phyloP scores from a whole-genome alignment of 495 filamentous ascomycete species.

The Stereocaulon alpinum region DNA sequence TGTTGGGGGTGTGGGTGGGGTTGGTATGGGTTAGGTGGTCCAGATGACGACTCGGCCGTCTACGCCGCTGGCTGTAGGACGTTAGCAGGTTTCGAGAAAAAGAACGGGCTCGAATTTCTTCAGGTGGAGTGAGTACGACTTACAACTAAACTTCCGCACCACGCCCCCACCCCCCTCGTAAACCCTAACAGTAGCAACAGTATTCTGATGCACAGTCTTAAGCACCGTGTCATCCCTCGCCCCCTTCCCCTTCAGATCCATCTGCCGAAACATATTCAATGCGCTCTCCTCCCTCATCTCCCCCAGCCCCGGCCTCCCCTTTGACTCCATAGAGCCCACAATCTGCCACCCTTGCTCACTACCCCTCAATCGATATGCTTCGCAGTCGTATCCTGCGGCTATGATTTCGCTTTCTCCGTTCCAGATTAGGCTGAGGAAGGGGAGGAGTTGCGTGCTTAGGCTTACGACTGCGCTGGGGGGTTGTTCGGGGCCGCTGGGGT shows the following conservation, averaged over 20 bases:
- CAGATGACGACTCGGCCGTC: slow-evolving; percentile 91
- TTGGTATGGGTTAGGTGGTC: slow-evolving; percentile 30
- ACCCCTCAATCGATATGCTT: slow-evolving; percentile 85
- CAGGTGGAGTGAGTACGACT: too few relatives aligned
- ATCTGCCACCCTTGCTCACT: slow-evolving; percentile 75
- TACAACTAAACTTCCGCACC: slow-evolving; percentile 80
- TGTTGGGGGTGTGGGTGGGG: too few relatives aligned
- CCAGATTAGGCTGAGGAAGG: slow-evolving; percentile 88
- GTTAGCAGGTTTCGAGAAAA: slow-evolving; percentile 31
- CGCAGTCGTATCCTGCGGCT: slow-evolving; percentile 92
- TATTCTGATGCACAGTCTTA: slow-evolving; percentile 96
- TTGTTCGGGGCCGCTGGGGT: slow-evolving; percentile 85
- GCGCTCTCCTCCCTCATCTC: slow-evolving; percentile 70
- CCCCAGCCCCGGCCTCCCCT: slow-evolving; percentile 39
- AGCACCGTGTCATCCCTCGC: slow-evolving; percentile 76
- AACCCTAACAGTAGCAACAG: slow-evolving; percentile 69
- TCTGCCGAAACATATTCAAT: slow-evolving; percentile 97
- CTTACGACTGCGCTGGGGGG: slow-evolving; percentile 80
- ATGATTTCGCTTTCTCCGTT: slow-evolving; percentile 87
- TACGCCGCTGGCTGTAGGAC: slow-evolving; percentile 66
- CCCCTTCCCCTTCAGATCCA: slow-evolving; percentile 90
- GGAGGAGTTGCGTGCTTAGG: slow-evolving; percentile 77
- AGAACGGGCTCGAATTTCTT: too few relatives aligned
- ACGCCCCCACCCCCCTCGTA: slow-evolving; percentile 56
- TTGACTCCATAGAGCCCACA: slow-evolving; percentile 67